These are phyloP conservation scores for Metarhizium sp. DNA, from an alignment of 2,329 filamentous ascomycete genomes.

Conservation along the genomic window DNA sequence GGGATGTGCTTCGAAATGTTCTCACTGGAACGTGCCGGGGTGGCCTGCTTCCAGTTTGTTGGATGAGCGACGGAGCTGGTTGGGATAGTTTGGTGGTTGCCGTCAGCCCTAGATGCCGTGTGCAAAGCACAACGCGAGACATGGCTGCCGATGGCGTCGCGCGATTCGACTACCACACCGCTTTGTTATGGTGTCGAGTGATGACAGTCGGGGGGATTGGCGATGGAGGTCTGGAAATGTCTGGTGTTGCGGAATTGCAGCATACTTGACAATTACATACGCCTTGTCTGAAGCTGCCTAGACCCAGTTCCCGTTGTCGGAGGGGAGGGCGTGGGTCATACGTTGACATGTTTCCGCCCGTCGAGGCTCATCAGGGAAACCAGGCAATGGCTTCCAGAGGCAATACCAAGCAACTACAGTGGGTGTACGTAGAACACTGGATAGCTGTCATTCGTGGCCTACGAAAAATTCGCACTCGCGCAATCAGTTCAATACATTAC, in stretches of 20 bases:
- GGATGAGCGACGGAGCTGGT: neutral
- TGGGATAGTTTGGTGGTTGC: neutral
- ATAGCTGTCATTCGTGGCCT: neutral
- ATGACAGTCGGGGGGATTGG: neutral
- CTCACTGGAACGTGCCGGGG: neutral
- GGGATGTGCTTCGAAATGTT: neutral
- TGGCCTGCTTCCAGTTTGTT: neutral
- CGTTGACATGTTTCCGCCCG: no score
- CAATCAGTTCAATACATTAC: neutral
- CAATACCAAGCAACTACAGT: neutral
- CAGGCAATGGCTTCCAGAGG: neutral
- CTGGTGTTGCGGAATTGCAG: no score
- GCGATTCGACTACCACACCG: neutral
- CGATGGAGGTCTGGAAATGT: neutral
- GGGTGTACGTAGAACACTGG: neutral
- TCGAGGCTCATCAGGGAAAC: neutral
- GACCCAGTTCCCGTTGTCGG: neutral
- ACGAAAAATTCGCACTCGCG: neutral
- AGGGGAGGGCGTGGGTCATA: neutral
- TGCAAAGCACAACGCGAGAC: constrained; percentile 2
- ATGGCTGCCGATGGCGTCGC: neutral
- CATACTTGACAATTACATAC: no score
- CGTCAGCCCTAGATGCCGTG: neutral
- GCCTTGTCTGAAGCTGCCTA: no score
- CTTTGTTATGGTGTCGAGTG: neutral